Conservation (phyloP, 148 eudicot species). For the Mesembryanthemum crystallinum region DNA sequence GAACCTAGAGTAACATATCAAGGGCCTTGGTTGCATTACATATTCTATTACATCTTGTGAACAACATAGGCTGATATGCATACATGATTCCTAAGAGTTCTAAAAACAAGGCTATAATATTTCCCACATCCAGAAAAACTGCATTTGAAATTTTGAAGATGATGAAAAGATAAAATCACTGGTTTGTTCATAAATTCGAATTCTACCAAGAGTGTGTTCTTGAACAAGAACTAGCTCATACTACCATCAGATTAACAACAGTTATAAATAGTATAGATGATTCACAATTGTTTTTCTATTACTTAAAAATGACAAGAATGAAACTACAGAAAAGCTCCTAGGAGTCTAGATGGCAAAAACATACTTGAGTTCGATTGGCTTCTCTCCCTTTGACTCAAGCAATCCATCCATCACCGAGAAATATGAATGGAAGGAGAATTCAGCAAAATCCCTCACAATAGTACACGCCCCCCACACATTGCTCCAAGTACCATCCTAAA, state of each 20-base stretch:
- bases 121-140: background rate
- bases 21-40: background rate
- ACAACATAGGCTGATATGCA: background rate
- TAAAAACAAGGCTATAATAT: background rate
- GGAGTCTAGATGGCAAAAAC: slow-evolving; percentile 8
- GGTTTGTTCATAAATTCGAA: background rate
- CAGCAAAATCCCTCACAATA: slow-evolving; percentile 35
- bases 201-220: background rate
- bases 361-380: slow-evolving; percentile 37
- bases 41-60: background rate
- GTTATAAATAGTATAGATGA: background rate
- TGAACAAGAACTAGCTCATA: background rate
- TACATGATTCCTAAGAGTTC: background rate
- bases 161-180: background rate
- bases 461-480: slow-evolving; percentile 36
- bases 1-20: background rate
- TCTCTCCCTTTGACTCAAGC: slow-evolving; percentile 30
- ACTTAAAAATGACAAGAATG: background rate
- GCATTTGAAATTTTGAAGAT: background rate
- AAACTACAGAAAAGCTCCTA: background rate
- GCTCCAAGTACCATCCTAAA: slow-evolving; percentile 36
- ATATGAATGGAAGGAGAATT: slow-evolving; percentile 36
- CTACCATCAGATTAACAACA: background rate
- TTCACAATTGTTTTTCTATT: background rate
- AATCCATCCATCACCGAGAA: slow-evolving; percentile 37